Evolutionary conservation across 257 asterid species (phyloP).

Genomic region (Agastache rugosa): DNA sequence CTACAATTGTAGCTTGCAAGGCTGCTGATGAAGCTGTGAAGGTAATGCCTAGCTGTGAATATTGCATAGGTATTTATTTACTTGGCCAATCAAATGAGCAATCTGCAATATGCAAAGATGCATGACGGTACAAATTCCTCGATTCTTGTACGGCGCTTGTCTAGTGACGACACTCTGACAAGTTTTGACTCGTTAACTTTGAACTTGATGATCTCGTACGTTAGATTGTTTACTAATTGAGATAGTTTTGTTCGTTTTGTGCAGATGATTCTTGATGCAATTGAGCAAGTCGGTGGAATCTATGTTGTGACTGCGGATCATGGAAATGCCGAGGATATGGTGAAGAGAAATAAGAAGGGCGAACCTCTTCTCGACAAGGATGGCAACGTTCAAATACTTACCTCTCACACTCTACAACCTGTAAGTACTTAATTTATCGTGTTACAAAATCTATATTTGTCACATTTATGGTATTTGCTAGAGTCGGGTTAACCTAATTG

Average conservation of each 20-base stretch:
- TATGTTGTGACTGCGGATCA: slow-evolving; percentile 97
- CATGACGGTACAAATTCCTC: not conserved
- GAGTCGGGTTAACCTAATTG: not conserved
- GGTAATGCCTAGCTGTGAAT: slow-evolving; percentile 49
- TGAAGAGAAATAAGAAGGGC: slow-evolving; percentile 94
- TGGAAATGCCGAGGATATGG: slow-evolving; percentile 99
- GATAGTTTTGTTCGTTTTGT: not conserved
- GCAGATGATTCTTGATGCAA: slow-evolving; percentile 88
- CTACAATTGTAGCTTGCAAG: slow-evolving; percentile 90
- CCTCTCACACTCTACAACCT: slow-evolving; percentile 90
- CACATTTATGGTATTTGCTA: not conserved
- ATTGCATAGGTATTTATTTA: not conserved
- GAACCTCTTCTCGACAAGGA: slow-evolving; percentile 87
- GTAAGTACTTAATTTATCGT: slow-evolving; percentile 52
- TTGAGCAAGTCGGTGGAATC: slow-evolving; percentile 93
- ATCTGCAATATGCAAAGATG: not conserved
- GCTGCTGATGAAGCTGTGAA: slow-evolving; percentile 93
- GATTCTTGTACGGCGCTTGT: not conserved
- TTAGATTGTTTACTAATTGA: not conserved
- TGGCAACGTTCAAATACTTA: slow-evolving; percentile 82
- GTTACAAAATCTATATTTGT: not conserved
- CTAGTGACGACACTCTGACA: not conserved
- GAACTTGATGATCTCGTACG: not conserved
- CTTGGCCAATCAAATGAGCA: not conserved
- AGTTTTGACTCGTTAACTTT: not conserved